phyloP scores from a whole-genome alignment of 2,329 filamentous ascomycete species.

The Trichoderma atroviride region DNA sequence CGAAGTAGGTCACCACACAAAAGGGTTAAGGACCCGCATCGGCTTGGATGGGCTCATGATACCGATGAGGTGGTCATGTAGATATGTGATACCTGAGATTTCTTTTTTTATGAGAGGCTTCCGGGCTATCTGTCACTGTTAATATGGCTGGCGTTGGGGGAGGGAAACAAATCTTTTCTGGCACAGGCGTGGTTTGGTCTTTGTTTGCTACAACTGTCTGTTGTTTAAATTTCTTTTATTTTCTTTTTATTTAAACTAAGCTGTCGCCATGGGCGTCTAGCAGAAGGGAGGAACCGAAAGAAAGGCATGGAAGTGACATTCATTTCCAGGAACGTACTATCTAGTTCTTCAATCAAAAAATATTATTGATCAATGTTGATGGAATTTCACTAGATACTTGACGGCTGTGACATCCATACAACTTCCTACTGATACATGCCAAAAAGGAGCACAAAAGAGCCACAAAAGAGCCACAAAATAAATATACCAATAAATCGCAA shows the following conservation, averaged over 20 bases:
- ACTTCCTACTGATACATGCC: not conserved
- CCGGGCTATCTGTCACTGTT: constrained; percentile 31
- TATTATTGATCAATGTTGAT: constrained; percentile 21
- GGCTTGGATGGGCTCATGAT: constrained; percentile 16
- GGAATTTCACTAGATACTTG: not conserved
- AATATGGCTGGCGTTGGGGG: constrained; percentile 41
- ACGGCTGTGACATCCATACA: not conserved
- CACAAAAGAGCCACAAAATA: not conserved
- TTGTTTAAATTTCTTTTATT: constrained; percentile 26
- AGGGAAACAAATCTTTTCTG: constrained; percentile 32
- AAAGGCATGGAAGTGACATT: constrained; percentile 7
- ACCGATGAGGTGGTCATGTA: constrained; percentile 29
- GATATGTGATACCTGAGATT: constrained; percentile 39
- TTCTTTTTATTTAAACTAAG: not conserved
- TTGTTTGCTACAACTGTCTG: constrained; percentile 29
- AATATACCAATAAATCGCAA: not conserved
- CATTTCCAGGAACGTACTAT: constrained; percentile 10
- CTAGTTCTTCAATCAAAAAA: constrained; percentile 18
- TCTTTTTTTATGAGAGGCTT: constrained; percentile 30
- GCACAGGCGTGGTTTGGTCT: constrained; percentile 41
- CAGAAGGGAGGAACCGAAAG: not conserved
- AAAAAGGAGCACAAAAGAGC: too few species aligned
- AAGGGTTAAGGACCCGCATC: constrained; percentile 10
- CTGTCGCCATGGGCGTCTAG: constrained; percentile 1
- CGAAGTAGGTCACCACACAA: not conserved